Base-by-base conservation (phyloP, 108 stramenopile genomes). In the Licmophora abbreviata region DNA sequence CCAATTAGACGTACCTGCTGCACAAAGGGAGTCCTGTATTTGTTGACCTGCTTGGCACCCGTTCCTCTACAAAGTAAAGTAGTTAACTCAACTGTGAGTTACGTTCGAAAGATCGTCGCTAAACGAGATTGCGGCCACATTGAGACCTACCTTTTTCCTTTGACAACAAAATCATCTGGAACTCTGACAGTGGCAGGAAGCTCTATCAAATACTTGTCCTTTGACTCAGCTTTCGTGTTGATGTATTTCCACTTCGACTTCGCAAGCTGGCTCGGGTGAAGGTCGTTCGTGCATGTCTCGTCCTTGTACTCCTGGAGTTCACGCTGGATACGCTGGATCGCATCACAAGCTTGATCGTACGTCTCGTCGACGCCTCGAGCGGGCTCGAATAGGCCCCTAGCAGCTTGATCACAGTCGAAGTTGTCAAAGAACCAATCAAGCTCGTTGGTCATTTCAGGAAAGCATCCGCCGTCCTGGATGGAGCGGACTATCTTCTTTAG, bases 161-260 rank as follows among this genome's bases (percentile, higher is more conserved):
- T 90, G 50, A 94, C 73, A 36, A 70, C 49, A 45, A 93, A 85
- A 28, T 73, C 73, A 37, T 83, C 71, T 20, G 97, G 97, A 15
- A 99, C 95, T 32, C 81, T 57, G 8, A 99, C 49, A 30, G 52
- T 51, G 7, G 53, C 75, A 7, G 88, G 92, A 4, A 94, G 69
- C 50, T 94, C 92, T 61, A 94, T 94, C 51, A 90, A 58, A 50
- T 91, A 99, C 42, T 96, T 94, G 70, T 99, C 99, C 67, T 96
- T 97, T 22, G 82, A 73, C 25, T 87, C 88, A 29, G 83, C 83
- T 40, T 90, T 94, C 44, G 48, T 63, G 53, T 92, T 92, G 52
- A 88, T 68, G 51, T 91, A 92, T 54, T 82, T 89, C 87, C 85
- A 91, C 7, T 54, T 48, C 10, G 71, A 66, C 14, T 58, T 44